Evolutionary conservation across 2,329 filamentous ascomycete genomes (phyloP).

Genomic region (Colletotrichum limetticola): DNA sequence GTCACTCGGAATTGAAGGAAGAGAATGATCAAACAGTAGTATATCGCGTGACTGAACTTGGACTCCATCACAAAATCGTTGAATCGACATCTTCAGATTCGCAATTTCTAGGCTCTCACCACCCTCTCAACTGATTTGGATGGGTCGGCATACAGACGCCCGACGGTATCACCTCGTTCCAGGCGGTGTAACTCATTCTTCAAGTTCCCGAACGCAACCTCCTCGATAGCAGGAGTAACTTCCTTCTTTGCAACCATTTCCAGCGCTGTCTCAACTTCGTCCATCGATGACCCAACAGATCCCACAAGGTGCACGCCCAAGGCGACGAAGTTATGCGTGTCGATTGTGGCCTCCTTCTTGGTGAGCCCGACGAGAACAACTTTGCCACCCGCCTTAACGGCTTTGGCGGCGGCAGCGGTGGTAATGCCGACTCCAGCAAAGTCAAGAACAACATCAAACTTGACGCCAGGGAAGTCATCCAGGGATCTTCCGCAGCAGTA

Average conservation of each 20-base stretch:
- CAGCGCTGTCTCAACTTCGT: background rate
- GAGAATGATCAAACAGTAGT: too few relatives aligned
- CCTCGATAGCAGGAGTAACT: background rate
- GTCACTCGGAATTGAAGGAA: too few relatives aligned
- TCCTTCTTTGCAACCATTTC: background rate
- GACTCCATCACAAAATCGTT: too few relatives aligned
- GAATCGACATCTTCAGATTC: too few relatives aligned
- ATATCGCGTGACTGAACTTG: too few relatives aligned
- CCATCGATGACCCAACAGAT: background rate
- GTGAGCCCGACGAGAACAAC: slow-evolving; percentile 19
- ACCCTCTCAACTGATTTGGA: background rate
- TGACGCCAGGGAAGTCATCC: background rate
- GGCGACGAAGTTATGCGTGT: background rate
- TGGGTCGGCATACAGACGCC: background rate
- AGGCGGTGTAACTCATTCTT: background rate
- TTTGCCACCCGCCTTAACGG: background rate
- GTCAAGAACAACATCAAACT: slow-evolving; percentile 14
- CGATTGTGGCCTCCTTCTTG: background rate
- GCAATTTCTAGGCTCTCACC: background rate
- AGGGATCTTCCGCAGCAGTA: background rate
- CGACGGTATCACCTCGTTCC: background rate
- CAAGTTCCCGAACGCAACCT: background rate
- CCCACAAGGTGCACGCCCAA: background rate
- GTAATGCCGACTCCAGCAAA: slow-evolving; percentile 10
- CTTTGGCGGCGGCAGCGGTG: background rate